phyloP scores from a whole-genome alignment of 805 yeast genomes.

The Suhomyces sp. region DNA sequence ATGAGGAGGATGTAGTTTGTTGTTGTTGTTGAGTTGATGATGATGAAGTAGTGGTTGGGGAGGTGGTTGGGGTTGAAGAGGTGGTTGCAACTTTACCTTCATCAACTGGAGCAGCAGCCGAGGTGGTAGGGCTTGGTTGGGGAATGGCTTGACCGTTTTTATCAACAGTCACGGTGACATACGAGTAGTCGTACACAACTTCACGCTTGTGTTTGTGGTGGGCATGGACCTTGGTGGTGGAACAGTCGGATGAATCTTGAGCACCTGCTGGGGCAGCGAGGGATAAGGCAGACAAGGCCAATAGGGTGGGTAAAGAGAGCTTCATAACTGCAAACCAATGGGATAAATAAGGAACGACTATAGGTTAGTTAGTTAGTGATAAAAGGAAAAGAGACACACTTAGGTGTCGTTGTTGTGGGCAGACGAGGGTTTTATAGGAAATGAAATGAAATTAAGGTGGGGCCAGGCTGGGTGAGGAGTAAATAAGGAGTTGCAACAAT shows the following conservation, averaged over 20 bases:
- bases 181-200: slow-evolving; percentile 50
- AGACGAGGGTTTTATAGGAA: no score
- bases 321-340: slow-evolving; percentile 13
- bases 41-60: slow-evolving; percentile 16
- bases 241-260: slow-evolving; percentile 31
- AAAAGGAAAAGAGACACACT: slow-evolving; percentile 1
- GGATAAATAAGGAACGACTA: slow-evolving; percentile 15
- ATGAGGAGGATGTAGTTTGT: slow-evolving; percentile 11
- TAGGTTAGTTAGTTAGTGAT: slow-evolving; percentile 13
- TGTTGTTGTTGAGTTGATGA: slow-evolving; percentile 2
- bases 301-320: slow-evolving; percentile 17
- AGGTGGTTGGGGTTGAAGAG: slow-evolving; percentile 10
- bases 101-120: slow-evolving; percentile 17
- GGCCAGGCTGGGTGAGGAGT: no score
- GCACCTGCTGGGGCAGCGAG: slow-evolving; percentile 25
- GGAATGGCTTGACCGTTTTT: slow-evolving; percentile 40
- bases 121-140: slow-evolving; percentile 18
- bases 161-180: slow-evolving; percentile 45
- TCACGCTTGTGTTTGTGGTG: slow-evolving; percentile 65
- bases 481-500: no score
- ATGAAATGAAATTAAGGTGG: no score
- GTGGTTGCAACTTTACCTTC: slow-evolving; percentile 11
- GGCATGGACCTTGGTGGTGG: slow-evolving; percentile 49
- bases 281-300: slow-evolving; percentile 21
- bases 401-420: no score